Evolutionary conservation across 768 basidiomycete species (phyloP).

Genomic region (Auriscalpium microsporum): DNA sequence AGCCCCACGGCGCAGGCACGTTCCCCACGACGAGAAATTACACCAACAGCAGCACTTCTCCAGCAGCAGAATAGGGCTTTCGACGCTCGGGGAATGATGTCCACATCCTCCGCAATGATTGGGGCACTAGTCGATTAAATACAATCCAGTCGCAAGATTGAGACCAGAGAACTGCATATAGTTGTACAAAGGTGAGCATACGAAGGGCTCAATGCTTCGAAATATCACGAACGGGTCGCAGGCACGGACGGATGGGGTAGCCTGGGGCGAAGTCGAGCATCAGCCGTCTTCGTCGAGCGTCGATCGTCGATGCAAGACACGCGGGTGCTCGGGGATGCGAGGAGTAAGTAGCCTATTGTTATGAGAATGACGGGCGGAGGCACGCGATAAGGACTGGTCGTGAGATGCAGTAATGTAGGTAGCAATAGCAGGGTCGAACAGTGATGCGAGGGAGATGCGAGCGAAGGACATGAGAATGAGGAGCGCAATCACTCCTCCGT

Average conservation of each 20-base stretch:
- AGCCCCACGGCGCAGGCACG: no score
- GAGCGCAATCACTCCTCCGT: constrained; percentile 8
- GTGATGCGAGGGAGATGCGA: constrained; percentile 4
- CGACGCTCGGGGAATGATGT: no score
- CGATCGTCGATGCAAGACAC: constrained; percentile 2
- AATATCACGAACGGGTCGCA: neutral
- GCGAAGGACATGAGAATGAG: neutral
- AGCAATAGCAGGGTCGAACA: constrained; percentile 1
- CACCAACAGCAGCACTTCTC: no score
- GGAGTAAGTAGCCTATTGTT: constrained; percentile 2
- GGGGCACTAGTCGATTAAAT: neutral
- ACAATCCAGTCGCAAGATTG: constrained; percentile 11
- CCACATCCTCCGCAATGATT: no score
- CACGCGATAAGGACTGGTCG: neutral
- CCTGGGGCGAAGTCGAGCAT: neutral
- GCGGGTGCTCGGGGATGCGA: neutral
- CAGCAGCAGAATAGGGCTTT: no score
- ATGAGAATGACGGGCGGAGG: neutral
- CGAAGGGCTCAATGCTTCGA: neutral
- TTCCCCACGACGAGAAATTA: no score
- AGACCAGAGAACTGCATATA: constrained; percentile 6
- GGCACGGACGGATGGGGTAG: neutral
- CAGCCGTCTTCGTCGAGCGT: neutral
- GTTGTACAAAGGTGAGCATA: constrained; percentile 8
- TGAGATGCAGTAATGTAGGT: constrained; percentile 11